Percentiles rank a stretch among this genome's conserved stretches.
Evolutionary conservation across 495 filamentous ascomycete species (phyloP).

Genomic region (Alectoria sarmentosa): DNA sequence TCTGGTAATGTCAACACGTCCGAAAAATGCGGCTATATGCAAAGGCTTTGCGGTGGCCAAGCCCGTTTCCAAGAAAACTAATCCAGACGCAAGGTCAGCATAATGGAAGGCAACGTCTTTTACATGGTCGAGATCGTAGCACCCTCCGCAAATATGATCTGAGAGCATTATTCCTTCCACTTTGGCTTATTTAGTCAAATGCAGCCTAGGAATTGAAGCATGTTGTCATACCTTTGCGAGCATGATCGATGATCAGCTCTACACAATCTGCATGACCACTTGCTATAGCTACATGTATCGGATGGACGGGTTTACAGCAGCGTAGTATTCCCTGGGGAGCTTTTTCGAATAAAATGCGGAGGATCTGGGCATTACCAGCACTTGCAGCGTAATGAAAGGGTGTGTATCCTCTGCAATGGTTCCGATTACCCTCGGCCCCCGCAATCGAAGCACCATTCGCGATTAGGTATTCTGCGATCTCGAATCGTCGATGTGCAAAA

Average conservation of each 20-base stretch:
- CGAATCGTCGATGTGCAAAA: background rate
- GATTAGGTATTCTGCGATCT: constrained; percentile 1
- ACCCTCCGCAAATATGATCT: background rate
- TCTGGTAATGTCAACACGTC: constrained; percentile 18
- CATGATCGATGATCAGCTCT: constrained; percentile 11
- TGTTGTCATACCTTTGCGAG: background rate
- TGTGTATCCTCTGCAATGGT: background rate
- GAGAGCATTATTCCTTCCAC: background rate
- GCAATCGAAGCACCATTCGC: background rate
- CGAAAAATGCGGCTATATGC: constrained; percentile 20
- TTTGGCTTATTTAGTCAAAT: background rate
- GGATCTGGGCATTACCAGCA: background rate
- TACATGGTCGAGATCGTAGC: constrained; percentile 5
- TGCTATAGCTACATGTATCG: constrained; percentile 14
- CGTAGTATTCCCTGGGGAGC: background rate
- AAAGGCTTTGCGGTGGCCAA: constrained; percentile 16
- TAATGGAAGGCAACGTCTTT: background rate
- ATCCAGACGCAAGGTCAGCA: no score
- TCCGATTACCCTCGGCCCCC: background rate
- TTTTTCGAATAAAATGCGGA: constrained; percentile 6
- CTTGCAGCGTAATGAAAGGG: constrained; percentile 14
- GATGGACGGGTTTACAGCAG: constrained; percentile 8
- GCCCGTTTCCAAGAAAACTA: no score
- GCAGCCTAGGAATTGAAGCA: background rate
- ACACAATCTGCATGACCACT: constrained; percentile 11